These are phyloP conservation scores for Plasmodium vivax DNA, from an alignment of 169 alveolate species.

Conservation along the genomic window DNA sequence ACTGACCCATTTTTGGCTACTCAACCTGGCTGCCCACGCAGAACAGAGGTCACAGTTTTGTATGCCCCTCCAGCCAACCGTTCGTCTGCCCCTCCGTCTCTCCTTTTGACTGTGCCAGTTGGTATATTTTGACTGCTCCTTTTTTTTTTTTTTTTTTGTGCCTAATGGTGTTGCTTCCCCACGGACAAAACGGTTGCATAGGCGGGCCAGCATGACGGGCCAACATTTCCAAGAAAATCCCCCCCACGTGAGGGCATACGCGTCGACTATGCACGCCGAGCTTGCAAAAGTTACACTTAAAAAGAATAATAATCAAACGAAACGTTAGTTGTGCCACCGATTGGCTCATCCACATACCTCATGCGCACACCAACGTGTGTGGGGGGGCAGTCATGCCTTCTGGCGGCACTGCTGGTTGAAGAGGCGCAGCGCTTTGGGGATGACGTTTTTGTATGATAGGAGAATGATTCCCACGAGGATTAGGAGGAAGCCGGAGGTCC, in stretches of 20 bases:
- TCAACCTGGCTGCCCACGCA: neutral
- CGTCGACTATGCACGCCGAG: neutral
- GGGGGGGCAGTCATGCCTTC: neutral
- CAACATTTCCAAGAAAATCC: neutral
- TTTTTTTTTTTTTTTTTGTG: neutral
- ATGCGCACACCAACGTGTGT: neutral
- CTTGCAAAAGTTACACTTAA: neutral
- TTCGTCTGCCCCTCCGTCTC: too few relatives aligned
- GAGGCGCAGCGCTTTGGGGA: neutral
- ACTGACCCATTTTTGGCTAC: neutral
- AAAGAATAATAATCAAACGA: neutral
- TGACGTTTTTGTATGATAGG: slow-evolving; percentile 22
- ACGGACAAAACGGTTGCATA: neutral
- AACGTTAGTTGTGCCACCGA: neutral
- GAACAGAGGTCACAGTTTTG: neutral
- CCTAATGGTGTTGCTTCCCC: neutral
- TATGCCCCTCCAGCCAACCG: neutral
- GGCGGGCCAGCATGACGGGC: neutral
- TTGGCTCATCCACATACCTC: neutral
- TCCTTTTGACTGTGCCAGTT: neutral
- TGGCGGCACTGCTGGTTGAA: neutral
- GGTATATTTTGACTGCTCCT: neutral
- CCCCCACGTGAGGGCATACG: neutral
- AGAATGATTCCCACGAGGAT: slow-evolving; percentile 24
- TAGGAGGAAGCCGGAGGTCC: slow-evolving; percentile 29